Evolutionary conservation across 192 early-diverging fungal species (phyloP), one percentile per base, ranked within the genome.

Genomic region (Coemansia sp.): DNA sequence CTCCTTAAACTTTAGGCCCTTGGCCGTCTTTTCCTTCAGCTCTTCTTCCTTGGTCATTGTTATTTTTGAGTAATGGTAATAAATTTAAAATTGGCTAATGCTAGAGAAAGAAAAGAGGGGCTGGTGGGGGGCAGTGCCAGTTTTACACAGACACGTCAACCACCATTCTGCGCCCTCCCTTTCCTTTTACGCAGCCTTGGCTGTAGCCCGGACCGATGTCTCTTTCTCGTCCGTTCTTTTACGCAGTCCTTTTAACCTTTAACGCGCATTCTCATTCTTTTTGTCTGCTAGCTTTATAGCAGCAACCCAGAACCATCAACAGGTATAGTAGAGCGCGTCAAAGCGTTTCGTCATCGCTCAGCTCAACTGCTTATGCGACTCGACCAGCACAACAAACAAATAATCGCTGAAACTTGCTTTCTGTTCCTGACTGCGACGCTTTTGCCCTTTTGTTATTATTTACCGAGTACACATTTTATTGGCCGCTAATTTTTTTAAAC

Each of bases 1-100:
- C 11, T 75, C 47, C 64, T 81, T 81, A 55, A 59, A 55, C 26
- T 58, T 26, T 25, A 81, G 50, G 10, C 78, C 78, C 60, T 69
- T 28, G 19, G 37, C 60, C 36, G 17, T 61, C 60, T 81, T 81
- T 23, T 58, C 20, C 10, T 38, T 40, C 9, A 58, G 2, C 12
- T 64, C 58, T 36, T 80, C 55, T 12, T 62, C 20, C 5, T 61
- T 28, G 11, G 22, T 47, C 44, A 31, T 23, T 40, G 53, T 34
- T 3, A 17, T 15, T 34, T 22, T 52, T 2, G 12, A 22, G 12
- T 17, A 55, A 44, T 38, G 17, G 34, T 58, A 42, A 34, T 17
- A 56, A 15, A 31, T 31, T 40, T 44, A n/a, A 44, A 44, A 1
- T 22, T 10, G 37, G 17, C n/a, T 49, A 34, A 20, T 26, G 26